Evolutionary conservation across 305 asterid genomes (phyloP).

Genomic region (Fraxinus platypoda): DNA sequence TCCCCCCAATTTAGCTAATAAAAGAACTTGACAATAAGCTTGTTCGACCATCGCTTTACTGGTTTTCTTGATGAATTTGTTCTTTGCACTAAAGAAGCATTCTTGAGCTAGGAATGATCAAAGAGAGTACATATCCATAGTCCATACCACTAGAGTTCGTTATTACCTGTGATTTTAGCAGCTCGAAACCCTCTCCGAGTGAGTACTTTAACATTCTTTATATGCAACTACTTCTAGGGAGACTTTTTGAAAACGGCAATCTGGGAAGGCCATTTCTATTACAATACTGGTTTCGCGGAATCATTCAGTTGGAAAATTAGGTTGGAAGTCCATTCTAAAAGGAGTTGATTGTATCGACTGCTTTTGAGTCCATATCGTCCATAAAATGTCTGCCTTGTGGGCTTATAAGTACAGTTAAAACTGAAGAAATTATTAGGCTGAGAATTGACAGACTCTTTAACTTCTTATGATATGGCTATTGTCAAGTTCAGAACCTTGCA

Average conservation of each 20-base stretch:
- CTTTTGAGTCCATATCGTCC: not conserved
- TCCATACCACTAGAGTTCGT: not conserved
- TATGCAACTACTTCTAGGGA: not conserved
- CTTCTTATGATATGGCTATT: slow-evolving; percentile 27
- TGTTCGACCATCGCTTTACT: not conserved
- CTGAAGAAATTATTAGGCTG: slow-evolving; percentile 21
- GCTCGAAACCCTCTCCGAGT: not conserved
- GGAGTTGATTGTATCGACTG: not conserved
- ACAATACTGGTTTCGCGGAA: not conserved
- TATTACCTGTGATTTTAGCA: not conserved
- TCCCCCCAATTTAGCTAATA: not conserved
- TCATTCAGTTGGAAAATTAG: not conserved
- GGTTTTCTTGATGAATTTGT: not conserved
- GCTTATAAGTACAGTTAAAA: not conserved
- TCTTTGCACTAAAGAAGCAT: not conserved
- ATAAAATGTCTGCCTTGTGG: not conserved
- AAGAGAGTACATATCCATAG: not conserved
- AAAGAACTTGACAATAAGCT: not conserved
- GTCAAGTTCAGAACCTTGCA: slow-evolving; percentile 31
- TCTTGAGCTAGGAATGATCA: not conserved
- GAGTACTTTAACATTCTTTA: not conserved
- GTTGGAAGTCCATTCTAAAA: not conserved
- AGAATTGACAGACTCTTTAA: slow-evolving; percentile 20
- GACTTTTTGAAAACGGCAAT: not conserved
- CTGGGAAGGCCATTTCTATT: not conserved